Conservation (phyloP, 768 basidiomycete genomes). For the Amyloporia xantha region DNA sequence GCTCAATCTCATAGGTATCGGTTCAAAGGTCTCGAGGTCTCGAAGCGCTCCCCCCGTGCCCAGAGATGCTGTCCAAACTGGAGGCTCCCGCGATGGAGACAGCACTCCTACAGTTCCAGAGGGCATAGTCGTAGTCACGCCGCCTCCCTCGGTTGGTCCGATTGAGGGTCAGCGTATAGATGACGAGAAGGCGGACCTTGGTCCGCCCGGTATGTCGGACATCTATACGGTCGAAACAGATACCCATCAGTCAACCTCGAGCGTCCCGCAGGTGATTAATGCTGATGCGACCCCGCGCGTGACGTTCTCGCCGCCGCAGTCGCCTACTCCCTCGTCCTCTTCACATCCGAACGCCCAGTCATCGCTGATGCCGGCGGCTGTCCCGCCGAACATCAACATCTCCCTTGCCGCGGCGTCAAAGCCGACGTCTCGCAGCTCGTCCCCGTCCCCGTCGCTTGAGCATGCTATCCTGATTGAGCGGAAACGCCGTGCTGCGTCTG, state of each 20-base stretch:
- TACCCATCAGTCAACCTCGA: not conserved
- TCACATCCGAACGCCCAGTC: constrained; percentile 5
- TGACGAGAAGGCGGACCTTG: not conserved
- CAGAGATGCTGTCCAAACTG: constrained; percentile 8
- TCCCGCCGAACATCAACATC: not conserved
- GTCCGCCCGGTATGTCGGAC: not conserved
- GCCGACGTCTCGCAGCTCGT: constrained; percentile 25
- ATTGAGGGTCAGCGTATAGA: not conserved
- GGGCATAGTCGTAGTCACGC: constrained; percentile 2
- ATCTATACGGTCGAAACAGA: not conserved
- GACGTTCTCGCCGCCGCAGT: constrained; percentile 2
- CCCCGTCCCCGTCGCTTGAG: constrained; percentile 56
- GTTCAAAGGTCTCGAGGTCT: constrained; percentile 10
- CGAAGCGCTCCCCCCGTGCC: constrained; percentile 23
- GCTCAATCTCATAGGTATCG: constrained; percentile 9
- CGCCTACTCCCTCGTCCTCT: constrained; percentile 1
- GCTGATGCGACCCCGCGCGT: not conserved
- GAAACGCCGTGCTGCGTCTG: constrained; percentile 41
- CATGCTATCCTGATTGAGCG: constrained; percentile 65
- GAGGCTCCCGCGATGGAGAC: constrained; percentile 5
- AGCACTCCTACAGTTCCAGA: constrained; percentile 6
- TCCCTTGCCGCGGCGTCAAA: not conserved
- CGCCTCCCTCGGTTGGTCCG: not conserved
- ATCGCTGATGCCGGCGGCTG: not conserved
- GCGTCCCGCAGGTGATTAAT: constrained; percentile 8